Evolutionary conservation across 441 rosid genomes (phyloP).

Genomic region (Croton laevigatus): DNA sequence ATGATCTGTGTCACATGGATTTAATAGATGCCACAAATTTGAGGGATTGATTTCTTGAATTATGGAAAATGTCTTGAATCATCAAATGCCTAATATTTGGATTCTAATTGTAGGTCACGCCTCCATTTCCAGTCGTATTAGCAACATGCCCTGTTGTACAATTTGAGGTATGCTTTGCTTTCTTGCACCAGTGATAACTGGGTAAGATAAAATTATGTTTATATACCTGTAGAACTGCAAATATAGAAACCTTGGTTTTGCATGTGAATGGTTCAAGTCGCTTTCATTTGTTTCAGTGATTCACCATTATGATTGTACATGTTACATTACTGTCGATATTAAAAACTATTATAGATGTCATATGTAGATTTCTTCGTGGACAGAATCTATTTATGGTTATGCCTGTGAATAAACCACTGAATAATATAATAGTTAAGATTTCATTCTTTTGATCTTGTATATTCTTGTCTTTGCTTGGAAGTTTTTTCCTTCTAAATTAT

Average conservation of each 20-base stretch:
- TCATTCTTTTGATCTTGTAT: neutral
- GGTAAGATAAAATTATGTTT: conserved; percentile 3
- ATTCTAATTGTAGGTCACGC: conserved; percentile 67
- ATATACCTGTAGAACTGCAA: neutral
- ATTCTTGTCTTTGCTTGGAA: neutral
- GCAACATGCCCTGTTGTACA: conserved; percentile 64
- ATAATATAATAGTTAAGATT: neutral
- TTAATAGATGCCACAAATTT: neutral
- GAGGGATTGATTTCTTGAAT: neutral
- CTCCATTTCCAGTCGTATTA: conserved; percentile 62
- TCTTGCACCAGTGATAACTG: neutral
- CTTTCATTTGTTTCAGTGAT: too few relatives aligned
- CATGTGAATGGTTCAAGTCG: too few relatives aligned
- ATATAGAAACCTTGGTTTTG: neutral
- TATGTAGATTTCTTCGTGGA: conserved; percentile 25
- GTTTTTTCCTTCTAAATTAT: neutral
- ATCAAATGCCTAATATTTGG: conserved; percentile 24
- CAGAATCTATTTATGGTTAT: neutral
- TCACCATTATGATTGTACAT: too few relatives aligned
- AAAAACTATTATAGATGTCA: too few relatives aligned
- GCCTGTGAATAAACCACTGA: neutral
- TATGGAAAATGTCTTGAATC: neutral
- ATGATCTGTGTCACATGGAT: neutral
- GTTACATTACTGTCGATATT: too few relatives aligned
- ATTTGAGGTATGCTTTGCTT: conserved; percentile 58